phyloP scores from a whole-genome alignment of 139 green algal species.

The Tetradesmus obliquus region DNA sequence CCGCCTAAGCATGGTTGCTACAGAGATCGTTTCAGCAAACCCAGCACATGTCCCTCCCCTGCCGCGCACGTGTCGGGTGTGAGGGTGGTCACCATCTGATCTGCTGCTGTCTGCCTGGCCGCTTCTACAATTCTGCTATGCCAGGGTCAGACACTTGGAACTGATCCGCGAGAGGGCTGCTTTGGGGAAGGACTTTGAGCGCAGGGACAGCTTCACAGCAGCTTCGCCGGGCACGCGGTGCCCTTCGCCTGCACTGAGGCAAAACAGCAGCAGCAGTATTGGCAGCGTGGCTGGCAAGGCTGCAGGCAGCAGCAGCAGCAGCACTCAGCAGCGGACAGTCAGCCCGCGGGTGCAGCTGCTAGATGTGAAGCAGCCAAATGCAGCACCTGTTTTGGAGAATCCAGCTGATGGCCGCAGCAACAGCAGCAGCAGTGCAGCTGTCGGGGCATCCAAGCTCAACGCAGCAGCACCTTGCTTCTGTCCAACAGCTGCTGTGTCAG shows the following conservation, averaged over 20 bases:
- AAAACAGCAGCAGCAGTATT: not conserved
- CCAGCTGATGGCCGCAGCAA: not conserved
- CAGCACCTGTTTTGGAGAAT: not conserved
- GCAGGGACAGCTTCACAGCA: slow-evolving; percentile 6
- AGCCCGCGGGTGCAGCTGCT: not conserved
- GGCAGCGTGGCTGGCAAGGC: not conserved
- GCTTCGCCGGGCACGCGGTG: not conserved
- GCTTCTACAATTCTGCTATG: not conserved
- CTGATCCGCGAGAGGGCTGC: slow-evolving; percentile 70
- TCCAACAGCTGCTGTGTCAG: not conserved
- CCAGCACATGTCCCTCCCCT: no score
- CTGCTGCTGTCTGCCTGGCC: not conserved
- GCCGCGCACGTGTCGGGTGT: no score
- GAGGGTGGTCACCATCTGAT: no score
- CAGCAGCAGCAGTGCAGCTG: not conserved
- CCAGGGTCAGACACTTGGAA: slow-evolving; percentile 63
- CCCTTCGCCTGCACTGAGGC: not conserved
- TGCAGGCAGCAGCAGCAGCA: not conserved
- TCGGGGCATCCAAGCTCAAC: slow-evolving; percentile 15
- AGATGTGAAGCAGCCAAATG: not conserved
- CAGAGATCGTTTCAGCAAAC: no score
- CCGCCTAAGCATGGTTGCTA: no score
- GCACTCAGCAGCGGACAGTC: not conserved
- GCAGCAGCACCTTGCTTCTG: slow-evolving; percentile 32
- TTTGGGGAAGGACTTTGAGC: slow-evolving; percentile 57